Percentiles rank a stretch among this genome's conserved stretches.
Conservation (phyloP, 2,329 filamentous ascomycete genomes). For the Ceratocystiopsis minuta region DNA sequence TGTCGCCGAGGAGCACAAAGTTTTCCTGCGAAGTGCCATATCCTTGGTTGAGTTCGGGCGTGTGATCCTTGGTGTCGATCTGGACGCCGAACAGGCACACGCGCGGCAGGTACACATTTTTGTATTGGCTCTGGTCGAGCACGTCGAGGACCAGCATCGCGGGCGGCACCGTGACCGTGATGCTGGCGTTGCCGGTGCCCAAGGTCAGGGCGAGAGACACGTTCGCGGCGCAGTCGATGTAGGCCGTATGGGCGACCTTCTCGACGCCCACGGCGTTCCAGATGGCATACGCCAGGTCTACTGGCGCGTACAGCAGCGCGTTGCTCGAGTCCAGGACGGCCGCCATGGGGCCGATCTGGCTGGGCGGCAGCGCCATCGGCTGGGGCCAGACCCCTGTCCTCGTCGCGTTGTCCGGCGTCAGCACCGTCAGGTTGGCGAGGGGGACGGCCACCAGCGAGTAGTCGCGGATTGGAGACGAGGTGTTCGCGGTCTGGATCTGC, state of each 20-base stretch:
- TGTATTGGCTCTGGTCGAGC: constrained; percentile 9
- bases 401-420: constrained; percentile 9
- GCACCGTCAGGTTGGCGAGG: constrained; percentile 18
- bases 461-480: constrained; percentile 18
- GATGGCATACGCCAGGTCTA: constrained; percentile 24
- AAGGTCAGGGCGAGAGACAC: constrained; percentile 19
- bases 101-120: constrained; percentile 15
- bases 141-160: constrained; percentile 25
- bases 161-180: constrained; percentile 17
- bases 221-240: constrained; percentile 18
- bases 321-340: constrained; percentile 53
- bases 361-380: too few relatives aligned
- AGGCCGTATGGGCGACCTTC: constrained; percentile 18
- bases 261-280: constrained; percentile 21
- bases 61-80: constrained; percentile 10
- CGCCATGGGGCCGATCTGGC: too few relatives aligned
- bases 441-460: constrained; percentile 23
- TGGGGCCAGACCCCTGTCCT: constrained; percentile 5
- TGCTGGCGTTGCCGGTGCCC: constrained; percentile 7
- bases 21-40: too few relatives aligned
- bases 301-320: constrained; percentile 45
- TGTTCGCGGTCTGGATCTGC: too few relatives aligned
- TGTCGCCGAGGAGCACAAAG: constrained; percentile 26
- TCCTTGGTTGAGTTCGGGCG: constrained; percentile 3
- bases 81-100: constrained; percentile 42